A percentile compares a stretch with the other conserved stretches of the same genome.
Conservation (phyloP, 805 yeast species). For the Myxozyma vanderwaltii region DNA sequence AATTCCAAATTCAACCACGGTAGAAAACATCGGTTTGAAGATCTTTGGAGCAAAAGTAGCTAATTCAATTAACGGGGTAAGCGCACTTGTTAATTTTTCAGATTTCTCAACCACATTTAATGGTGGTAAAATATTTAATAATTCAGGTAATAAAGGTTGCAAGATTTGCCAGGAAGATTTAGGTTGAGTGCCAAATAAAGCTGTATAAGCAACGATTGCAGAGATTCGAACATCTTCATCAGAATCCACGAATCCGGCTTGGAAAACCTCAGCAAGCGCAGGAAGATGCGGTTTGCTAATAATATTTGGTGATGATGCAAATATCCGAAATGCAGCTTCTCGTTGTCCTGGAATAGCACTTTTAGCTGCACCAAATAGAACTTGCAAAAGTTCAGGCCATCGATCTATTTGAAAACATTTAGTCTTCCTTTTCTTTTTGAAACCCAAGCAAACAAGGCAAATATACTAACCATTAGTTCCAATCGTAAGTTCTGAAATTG, state of each 20-base stretch:
- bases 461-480: slow-evolving; percentile 36
- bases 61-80: slow-evolving; percentile 84
- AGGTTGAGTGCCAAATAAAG: slow-evolving; percentile 81
- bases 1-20: slow-evolving; percentile 84
- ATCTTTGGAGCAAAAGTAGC: slow-evolving; percentile 93
- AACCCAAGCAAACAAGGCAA: not conserved
- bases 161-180: slow-evolving; percentile 75
- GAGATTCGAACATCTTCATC: slow-evolving; percentile 85
- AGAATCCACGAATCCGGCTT: slow-evolving; percentile 75
- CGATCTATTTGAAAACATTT: slow-evolving; percentile 45
- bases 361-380: slow-evolving; percentile 65
- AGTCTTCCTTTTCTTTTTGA: no score
- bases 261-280: slow-evolving; percentile 70
- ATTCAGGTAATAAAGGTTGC: slow-evolving; percentile 76
- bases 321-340: slow-evolving; percentile 88
- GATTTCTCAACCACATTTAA: slow-evolving; percentile 79
- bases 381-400: slow-evolving; percentile 83
- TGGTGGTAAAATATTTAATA: slow-evolving; percentile 84
- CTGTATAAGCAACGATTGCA: slow-evolving; percentile 88
- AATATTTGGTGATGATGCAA: slow-evolving; percentile 79
- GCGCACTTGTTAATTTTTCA: slow-evolving; percentile 78
- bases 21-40: slow-evolving; percentile 87
- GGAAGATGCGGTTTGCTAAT: slow-evolving; percentile 60
- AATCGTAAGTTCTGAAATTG: slow-evolving; percentile 85
- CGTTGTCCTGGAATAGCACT: slow-evolving; percentile 66